Evolutionary conservation across 495 filamentous ascomycete genomes (phyloP), one percentile per base, ranked within the genome.

Genomic region (Tuber indicum): DNA sequence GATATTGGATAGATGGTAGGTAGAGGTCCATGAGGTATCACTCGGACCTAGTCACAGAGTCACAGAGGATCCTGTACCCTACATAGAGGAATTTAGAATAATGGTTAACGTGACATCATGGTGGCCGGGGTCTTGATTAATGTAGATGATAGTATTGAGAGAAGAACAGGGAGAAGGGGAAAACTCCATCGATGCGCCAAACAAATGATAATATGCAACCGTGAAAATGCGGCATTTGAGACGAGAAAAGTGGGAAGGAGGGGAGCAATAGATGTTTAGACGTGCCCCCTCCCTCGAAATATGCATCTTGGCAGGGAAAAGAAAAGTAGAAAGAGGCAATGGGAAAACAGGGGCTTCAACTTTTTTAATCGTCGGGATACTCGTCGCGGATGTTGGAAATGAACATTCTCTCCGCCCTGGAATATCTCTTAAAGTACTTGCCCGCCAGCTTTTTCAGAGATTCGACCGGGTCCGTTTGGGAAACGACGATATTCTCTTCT

Each of bases 361-460:
- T 66, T 58, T 8, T 14, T 66, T 32, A 66, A 85, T 94, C 93
- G 82, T 96, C 91, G 1, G 94, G 94, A 84, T 94, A 98, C 78
- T 93, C 90, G 79, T 96, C 93, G 81, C 84, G 86, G 39, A 97
- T 87, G 84, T 98, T 98, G 79, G 93, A 96, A 9, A 97, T 87
- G 86, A 99, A 99, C 3, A 85, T 86, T 73, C 88, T 86, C 0
- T 82, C 86, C n/a, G 84, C 84, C 46, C 83, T 79, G 84, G 97
- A 93, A 89, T 93, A 98, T 32, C 94, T 87, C 85, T 94, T 97
- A 82, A 98, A 98, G 84, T 92, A 91, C 81, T 90, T 91, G 17
- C 96, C 96, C 3, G 94, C 94, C 77, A 95, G 86, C 72, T 85
- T 86, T 78, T 91, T 87, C 73, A 97, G 85, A 6, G 86, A 86